Conservation (phyloP, 148 eudicot species). For the Silene conica region DNA sequence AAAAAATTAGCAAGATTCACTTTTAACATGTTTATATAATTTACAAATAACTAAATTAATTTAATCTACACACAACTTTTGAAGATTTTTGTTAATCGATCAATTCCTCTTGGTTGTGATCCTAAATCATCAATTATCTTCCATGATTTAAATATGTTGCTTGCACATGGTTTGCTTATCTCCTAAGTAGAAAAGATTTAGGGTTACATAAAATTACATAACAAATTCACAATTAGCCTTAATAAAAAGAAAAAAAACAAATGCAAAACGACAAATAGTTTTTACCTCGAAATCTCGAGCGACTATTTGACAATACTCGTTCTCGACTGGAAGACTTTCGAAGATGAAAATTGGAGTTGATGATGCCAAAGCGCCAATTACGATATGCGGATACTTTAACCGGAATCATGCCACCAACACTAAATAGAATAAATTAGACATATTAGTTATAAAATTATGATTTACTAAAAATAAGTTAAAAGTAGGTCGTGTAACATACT, state of each 20-base stretch:
- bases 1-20: not conserved
- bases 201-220: not conserved
- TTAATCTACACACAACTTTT: not conserved
- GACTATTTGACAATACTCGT: not conserved
- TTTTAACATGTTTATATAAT: too few species aligned
- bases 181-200: not conserved
- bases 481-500: not conserved
- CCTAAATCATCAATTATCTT: not conserved
- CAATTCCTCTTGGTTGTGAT: not conserved
- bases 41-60: too few species aligned
- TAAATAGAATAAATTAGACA: too few species aligned
- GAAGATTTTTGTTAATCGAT: not conserved
- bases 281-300: slow-evolving; percentile 2
- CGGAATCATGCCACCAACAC: slow-evolving; percentile 14
- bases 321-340: not conserved
- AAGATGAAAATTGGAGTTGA: not conserved
- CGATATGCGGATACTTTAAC: slow-evolving; percentile 6
- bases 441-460: not conserved
- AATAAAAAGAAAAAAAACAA: not conserved
- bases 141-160: not conserved
- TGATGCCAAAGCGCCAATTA: slow-evolving; percentile 5
- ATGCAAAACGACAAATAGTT: not conserved
- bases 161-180: not conserved
- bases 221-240: not conserved
- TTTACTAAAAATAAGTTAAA: not conserved